Conservation (phyloP, 2,329 filamentous ascomycete species). For the Biscogniauxia sp. region DNA sequence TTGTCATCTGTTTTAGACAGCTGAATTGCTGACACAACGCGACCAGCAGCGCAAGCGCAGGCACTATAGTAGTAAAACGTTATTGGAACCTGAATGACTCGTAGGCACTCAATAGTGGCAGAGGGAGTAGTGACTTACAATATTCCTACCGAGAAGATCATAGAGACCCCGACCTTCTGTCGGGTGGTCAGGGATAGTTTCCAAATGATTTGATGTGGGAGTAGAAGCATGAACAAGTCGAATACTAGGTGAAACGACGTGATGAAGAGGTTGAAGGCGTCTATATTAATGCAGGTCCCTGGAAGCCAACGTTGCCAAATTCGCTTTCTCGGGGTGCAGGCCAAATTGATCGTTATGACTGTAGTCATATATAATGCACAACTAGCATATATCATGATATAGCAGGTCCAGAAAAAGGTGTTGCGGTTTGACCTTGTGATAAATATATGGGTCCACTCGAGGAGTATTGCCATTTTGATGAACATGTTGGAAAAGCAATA, state of each 20-base stretch:
- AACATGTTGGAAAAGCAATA: slow-evolving; percentile 6
- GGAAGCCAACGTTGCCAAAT: slow-evolving; percentile 15
- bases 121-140: slow-evolving; percentile 15
- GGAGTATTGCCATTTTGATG: slow-evolving; percentile 18
- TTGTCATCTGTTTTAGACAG: slow-evolving; percentile 3
- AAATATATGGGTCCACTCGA: slow-evolving; percentile 21
- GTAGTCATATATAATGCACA: slow-evolving; percentile 9
- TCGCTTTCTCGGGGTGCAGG: slow-evolving; percentile 14
- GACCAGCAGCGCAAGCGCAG: slow-evolving; percentile 8
- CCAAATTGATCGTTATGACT: slow-evolving; percentile 7
- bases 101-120: too few species aligned
- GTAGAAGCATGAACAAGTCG: slow-evolving; percentile 42
- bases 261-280: slow-evolving; percentile 6
- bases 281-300: slow-evolving; percentile 15
- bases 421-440: slow-evolving; percentile 11
- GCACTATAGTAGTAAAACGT: neutral
- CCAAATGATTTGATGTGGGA: slow-evolving; percentile 45
- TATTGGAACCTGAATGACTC: too few species aligned
- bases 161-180: slow-evolving; percentile 18
- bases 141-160: slow-evolving; percentile 22
- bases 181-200: slow-evolving; percentile 46
- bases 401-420: slow-evolving; percentile 14
- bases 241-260: slow-evolving; percentile 32
- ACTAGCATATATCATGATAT: slow-evolving; percentile 9
- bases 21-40: slow-evolving; percentile 5